Evolutionary conservation across 2,329 filamentous ascomycete genomes (phyloP), one percentile per base, ranked within the genome.

Genomic region (Chaetomiaceae sp.): DNA sequence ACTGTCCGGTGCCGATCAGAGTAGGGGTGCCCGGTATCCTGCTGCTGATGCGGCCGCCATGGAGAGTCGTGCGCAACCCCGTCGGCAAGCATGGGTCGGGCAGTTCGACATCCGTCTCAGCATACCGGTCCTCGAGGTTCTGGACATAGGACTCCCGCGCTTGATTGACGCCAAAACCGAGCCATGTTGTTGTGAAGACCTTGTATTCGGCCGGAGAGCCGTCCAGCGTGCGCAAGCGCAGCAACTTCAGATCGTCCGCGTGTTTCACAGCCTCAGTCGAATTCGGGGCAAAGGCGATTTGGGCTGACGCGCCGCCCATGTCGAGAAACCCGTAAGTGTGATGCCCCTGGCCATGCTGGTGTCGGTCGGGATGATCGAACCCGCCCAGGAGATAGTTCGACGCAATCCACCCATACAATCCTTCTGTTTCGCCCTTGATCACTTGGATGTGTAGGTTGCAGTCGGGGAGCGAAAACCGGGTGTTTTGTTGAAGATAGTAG

Each of bases 271-370:
- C 85, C 67, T 99, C 93, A 1, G 93, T 97, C 4, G 79, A 72
- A 68, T 99, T 99, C 1, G 93, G 93, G 2, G 91, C 92, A 68
- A 99, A 99, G 0, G 95, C 93, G 63, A 99, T 97, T 70, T 99
- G 93, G 14, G 93, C 92, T 0, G 92, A 97, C 21, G 93, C 93
- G 45, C 93, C 93, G 44, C 93, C 93, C 95, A 99, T 99, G 66
- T 99, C 93, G 54, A 99, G 73, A 63, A 99, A 99, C 0, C 93
- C 93, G 67, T 97, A 99, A 0, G 93, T 99, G 63, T 91, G 87
- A 66, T 97, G 93, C 21, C 80, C 82, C 58, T 95, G 90, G 46
- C 89, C 90, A 66, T 96, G 89, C 47, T 81, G 73, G 62, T 96
- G 88, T 13, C 82, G 71, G 44, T 84, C 73, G 0, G 89, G 85